Evolutionary conservation across 768 basidiomycete genomes (phyloP).

Genomic region (Vararia minispora): DNA sequence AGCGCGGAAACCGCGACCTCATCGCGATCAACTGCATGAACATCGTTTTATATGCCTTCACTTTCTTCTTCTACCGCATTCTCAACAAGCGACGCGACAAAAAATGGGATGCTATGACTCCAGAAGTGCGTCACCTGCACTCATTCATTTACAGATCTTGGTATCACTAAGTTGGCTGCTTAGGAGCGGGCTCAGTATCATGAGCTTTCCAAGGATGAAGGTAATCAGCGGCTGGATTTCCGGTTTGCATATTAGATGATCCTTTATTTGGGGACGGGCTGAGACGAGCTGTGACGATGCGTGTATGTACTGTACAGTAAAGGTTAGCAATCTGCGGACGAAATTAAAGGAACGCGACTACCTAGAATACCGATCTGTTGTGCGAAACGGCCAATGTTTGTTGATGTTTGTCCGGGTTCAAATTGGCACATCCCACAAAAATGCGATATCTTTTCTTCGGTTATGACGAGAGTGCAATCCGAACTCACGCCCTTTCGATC

Average conservation of each 20-base stretch:
- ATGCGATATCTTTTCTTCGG: too few species aligned
- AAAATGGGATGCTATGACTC: conserved; percentile 40
- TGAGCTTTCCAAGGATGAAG: conserved; percentile 47
- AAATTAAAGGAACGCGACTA: too few species aligned
- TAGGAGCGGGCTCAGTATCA: conserved; percentile 50
- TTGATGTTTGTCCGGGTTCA: too few species aligned
- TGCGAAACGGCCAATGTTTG: too few species aligned
- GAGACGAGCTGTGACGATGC: too few species aligned
- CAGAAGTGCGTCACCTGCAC: conserved; percentile 26
- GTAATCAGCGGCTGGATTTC: conserved; percentile 51
- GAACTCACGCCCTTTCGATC: too few species aligned
- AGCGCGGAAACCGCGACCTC: conserved; percentile 44
- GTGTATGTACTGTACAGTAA: too few species aligned
- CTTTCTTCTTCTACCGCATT: conserved; percentile 43
- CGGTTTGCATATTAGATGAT: conserved; percentile 43
- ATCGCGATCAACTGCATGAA: conserved; percentile 46
- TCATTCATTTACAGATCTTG: not conserved
- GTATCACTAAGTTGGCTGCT: not conserved
- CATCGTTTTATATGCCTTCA: conserved; percentile 37
- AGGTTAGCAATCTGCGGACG: too few species aligned
- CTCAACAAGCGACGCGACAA: conserved; percentile 37
- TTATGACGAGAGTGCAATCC: too few species aligned
- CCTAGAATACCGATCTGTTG: too few species aligned
- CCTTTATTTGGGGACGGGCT: too few species aligned
- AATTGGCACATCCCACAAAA: too few species aligned